These are phyloP conservation scores for Metarhizium brunneum DNA, from an alignment of 2,329 filamentous ascomycete genomes.

Conservation along the genomic window DNA sequence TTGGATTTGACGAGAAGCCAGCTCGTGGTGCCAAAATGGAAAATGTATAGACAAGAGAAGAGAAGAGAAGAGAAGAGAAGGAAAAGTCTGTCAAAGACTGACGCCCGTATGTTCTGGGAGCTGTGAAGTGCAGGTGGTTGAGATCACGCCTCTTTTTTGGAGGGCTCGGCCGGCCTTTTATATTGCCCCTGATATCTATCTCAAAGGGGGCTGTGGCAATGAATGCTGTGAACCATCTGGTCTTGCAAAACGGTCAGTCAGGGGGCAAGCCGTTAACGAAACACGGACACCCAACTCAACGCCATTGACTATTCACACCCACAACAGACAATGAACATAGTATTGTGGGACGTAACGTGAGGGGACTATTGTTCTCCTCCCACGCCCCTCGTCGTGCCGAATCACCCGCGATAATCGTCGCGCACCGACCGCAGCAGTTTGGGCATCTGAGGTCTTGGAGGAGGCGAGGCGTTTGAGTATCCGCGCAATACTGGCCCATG, in stretches of 20 bases:
- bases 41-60: background rate
- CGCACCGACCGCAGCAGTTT: no score
- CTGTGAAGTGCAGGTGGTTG: background rate
- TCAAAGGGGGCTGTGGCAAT: background rate
- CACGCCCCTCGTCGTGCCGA: no score
- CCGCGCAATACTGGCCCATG: no score
- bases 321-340: no score
- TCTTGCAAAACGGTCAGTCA: background rate
- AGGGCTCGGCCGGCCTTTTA: background rate
- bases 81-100: slow-evolving; percentile 2
- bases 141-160: background rate
- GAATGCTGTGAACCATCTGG: background rate
- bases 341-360: no score
- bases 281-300: background rate
- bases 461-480: no score
- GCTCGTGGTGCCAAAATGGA: background rate
- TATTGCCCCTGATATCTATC: background rate
- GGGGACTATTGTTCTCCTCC: no score
- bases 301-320: no score
- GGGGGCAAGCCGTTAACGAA: no score
- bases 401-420: no score
- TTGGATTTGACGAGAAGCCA: background rate
- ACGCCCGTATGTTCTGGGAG: background rate
- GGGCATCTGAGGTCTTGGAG: no score
- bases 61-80: background rate